Evolutionary conservation across 2,329 filamentous ascomycete species (phyloP), one percentile per base, ranked within the genome.

Genomic region (Colletotrichum sp.): DNA sequence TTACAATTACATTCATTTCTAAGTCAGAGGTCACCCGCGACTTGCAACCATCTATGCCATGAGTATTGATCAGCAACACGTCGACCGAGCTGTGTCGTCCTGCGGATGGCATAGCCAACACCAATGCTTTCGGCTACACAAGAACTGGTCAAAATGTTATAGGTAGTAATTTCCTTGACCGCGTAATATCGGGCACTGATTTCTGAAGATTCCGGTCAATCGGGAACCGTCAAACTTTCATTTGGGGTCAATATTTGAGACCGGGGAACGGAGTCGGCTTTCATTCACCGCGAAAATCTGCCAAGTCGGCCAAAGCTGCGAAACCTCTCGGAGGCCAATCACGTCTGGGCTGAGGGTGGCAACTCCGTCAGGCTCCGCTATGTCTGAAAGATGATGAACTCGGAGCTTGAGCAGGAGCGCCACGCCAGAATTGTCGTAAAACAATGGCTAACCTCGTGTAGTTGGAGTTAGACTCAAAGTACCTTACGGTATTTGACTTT

Each of bases 391-490:
- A 22, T 13, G 44, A 52, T 22, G n/a, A 13, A 6, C n/a, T 52
- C 44, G 11, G 44, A 25, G 44, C 11, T 52, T 52, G n/a, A 52
- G 6, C n/a, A 13, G 12, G 4, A 0, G 12, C 44, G 3, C 44
- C n/a, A 22, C 8, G 44, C 44, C 44, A 52, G n/a, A 52, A 52
- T 52, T 52, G n/a, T 22, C 11, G 44, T 52, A 52, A 52, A 52
- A 52, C n/a, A 52, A 22, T 52, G 44, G n/a, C 8, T 8, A 52
- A 2, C 44, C 44, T 52, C 44, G 6, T 4, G 11, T 8, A 13
- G n/a, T 22, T 22, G 11, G 11, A 0, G n/a, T 52, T 5, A 2
- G 6, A 7, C 3, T 52, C n/a, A 6, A 22, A 48, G 19, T 52
- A 52, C 3, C 44, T 22, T 22, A 6, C 11, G 44, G 44, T 11